These are phyloP conservation scores for Chrysoporthe cubensis DNA, from an alignment of 2,329 filamentous ascomycete species.

Conservation along the genomic window DNA sequence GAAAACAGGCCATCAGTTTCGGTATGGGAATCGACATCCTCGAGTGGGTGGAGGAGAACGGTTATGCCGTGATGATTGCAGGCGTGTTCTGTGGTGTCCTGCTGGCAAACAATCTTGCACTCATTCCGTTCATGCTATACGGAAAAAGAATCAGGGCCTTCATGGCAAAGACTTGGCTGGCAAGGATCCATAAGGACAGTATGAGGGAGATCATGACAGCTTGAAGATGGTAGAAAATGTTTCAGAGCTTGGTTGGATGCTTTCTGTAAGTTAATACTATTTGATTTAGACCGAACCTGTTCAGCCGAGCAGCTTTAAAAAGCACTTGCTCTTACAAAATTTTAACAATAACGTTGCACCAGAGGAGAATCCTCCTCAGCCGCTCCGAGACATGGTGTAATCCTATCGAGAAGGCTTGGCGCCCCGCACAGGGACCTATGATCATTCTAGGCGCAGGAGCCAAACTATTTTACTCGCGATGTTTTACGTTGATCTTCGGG, in stretches of 20 bases:
- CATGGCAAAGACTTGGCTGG: conserved; percentile 52
- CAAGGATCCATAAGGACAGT: conserved; percentile 35
- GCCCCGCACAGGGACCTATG: too few species aligned
- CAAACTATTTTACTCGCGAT: too few species aligned
- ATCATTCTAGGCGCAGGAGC: too few species aligned
- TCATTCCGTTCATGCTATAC: conserved; percentile 54
- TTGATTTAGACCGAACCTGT: background rate
- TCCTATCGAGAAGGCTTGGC: too few species aligned
- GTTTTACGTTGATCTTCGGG: too few species aligned
- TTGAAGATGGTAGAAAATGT: background rate
- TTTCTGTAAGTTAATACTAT: background rate
- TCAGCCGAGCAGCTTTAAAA: too few species aligned
- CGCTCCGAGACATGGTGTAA: too few species aligned
- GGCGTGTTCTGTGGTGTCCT: conserved; percentile 54
- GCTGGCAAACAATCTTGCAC: conserved; percentile 51
- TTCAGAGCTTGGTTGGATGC: background rate
- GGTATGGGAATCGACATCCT: conserved; percentile 55
- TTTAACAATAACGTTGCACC: too few species aligned
- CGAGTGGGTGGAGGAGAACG: conserved; percentile 53
- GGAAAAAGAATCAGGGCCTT: conserved; percentile 53
- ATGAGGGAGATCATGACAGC: conserved; percentile 25
- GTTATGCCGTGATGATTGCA: conserved; percentile 55
- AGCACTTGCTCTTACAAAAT: too few species aligned
- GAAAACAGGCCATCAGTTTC: conserved; percentile 60
- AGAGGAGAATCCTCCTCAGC: too few species aligned